Base-by-base conservation (phyloP, 805 yeast genomes). In the Isabelozyma heimii region DNA sequence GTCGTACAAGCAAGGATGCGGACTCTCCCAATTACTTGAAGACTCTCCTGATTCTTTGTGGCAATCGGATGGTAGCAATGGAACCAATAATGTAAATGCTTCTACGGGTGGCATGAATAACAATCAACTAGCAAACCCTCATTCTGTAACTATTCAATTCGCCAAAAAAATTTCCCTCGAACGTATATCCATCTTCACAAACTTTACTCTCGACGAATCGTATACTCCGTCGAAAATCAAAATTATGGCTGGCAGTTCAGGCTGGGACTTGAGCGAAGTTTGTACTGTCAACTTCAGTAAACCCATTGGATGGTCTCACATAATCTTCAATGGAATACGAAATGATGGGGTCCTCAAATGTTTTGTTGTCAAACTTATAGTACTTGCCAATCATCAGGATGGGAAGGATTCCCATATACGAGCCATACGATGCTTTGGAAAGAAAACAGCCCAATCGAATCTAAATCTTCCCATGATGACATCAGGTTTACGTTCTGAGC, bases 361-460 rank as follows among this genome's bases (percentile, higher is more conserved):
- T 46, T 86, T 83, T 57, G 69, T 84, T 52, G 67, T 90, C 10
- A 79, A 87, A 51, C 55, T 91, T 13, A 62, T 77, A n/a, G 75
- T 90, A 5, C 62, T 80, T 8, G 80, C 88, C 1, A 94, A 95
- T 58, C 97, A 90, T 58, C 97, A 91, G 61, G 91, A 89, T 61
- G 99, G 99, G 42, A 94, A 92, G 61, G 99, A 94, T 64, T 85
- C 97, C 0, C 98, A 91, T 63, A 72, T 94, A 9, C 69, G 99
- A 43, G 86, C 91, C 0, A 74, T 91, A 14, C 81, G 73, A 64
- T 89, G 58, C 72, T 83, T 65, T 52, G 77, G 77, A 3, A 72
- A 68, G 47, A 72, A 70, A 49, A 46, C 66, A 3, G 42, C 53
- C 8, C 20, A 30, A 17, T 40, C 51, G 30, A 59, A 20, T 57